phyloP scores from a whole-genome alignment of 2,329 filamentous ascomycete genomes.

The Chrysoporthe puriensis region DNA sequence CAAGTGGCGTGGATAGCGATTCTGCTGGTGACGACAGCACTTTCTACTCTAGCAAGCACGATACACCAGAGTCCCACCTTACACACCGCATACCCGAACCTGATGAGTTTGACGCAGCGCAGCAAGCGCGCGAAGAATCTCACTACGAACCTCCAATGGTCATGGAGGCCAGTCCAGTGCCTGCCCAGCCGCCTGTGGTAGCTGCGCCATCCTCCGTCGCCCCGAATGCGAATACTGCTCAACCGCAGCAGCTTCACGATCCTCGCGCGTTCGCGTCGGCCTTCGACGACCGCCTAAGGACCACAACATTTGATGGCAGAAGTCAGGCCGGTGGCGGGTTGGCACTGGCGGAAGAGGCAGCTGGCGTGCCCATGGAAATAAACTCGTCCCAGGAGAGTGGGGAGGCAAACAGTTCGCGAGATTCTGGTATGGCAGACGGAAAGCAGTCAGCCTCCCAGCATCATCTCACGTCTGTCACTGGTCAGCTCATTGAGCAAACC shows the following conservation, averaged over 20 bases:
- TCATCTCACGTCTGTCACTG: constrained; percentile 38
- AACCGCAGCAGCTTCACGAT: constrained; percentile 18
- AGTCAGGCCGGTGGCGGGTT: not conserved
- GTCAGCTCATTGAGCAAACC: constrained; percentile 43
- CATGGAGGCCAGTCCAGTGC: constrained; percentile 32
- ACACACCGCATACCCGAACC: constrained; percentile 51
- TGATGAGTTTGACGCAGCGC: constrained; percentile 41
- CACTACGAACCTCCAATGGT: constrained; percentile 41
- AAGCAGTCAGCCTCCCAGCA: constrained; percentile 34
- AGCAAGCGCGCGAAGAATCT: constrained; percentile 41
- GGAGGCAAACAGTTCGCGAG: constrained; percentile 47
- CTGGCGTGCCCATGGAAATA: constrained; percentile 28
- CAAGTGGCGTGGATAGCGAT: constrained; percentile 66
- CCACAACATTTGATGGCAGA: not conserved
- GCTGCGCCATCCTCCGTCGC: constrained; percentile 20
- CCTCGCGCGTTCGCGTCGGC: constrained; percentile 3
- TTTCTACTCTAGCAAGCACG: constrained; percentile 93
- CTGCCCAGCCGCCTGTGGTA: constrained; percentile 24
- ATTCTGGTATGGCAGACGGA: constrained; percentile 43
- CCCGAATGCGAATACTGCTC: constrained; percentile 21
- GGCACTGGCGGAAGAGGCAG: constrained; percentile 32
- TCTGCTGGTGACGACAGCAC: constrained; percentile 86
- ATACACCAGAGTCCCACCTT: constrained; percentile 66
- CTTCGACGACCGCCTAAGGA: not conserved
- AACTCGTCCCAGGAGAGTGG: constrained; percentile 45